Conservation (phyloP, 306 rosid genomes). For the Spatholobus suberectus region DNA sequence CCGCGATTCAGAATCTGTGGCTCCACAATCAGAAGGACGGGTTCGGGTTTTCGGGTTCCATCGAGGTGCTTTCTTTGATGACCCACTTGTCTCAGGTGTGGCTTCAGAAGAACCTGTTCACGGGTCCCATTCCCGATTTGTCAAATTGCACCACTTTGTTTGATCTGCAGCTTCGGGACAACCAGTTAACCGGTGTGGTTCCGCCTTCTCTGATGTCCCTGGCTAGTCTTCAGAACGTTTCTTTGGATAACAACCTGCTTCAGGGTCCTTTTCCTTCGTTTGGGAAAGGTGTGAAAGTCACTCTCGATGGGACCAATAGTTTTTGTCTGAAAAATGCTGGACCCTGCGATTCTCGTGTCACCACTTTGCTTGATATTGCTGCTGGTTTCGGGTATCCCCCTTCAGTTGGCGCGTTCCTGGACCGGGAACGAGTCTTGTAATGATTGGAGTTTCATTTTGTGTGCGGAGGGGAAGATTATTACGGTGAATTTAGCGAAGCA, state of each 20-base stretch:
- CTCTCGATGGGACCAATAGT: constrained; percentile 52
- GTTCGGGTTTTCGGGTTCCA: constrained; percentile 59
- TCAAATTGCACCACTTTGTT: constrained; percentile 51
- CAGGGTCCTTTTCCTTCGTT: constrained; percentile 70
- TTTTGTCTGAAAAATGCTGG: constrained; percentile 51
- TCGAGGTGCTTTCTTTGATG: constrained; percentile 62
- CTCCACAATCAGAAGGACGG: constrained; percentile 70
- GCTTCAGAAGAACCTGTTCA: constrained; percentile 73
- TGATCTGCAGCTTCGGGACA: constrained; percentile 77
- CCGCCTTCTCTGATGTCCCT: constrained; percentile 52
- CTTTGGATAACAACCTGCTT: constrained; percentile 62
- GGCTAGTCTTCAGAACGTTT: constrained; percentile 52
- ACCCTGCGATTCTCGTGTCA: constrained; percentile 60
- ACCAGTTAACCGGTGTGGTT: constrained; percentile 62
- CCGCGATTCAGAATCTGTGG: constrained; percentile 64
- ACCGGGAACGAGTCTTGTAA: constrained; percentile 52
- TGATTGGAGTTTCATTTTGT: constrained; percentile 51
- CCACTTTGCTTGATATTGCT: constrained; percentile 56
- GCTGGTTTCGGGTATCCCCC: constrained; percentile 63
- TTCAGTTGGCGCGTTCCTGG: constrained; percentile 55
- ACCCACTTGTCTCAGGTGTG: constrained; percentile 62
- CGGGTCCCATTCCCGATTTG: constrained; percentile 68
- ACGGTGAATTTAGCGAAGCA: constrained; percentile 50
- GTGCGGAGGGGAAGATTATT: constrained; percentile 48
- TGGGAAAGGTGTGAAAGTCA: constrained; percentile 37